phyloP scores from a whole-genome alignment of 208 protist genomes.

The Trypanosoma avium region DNA sequence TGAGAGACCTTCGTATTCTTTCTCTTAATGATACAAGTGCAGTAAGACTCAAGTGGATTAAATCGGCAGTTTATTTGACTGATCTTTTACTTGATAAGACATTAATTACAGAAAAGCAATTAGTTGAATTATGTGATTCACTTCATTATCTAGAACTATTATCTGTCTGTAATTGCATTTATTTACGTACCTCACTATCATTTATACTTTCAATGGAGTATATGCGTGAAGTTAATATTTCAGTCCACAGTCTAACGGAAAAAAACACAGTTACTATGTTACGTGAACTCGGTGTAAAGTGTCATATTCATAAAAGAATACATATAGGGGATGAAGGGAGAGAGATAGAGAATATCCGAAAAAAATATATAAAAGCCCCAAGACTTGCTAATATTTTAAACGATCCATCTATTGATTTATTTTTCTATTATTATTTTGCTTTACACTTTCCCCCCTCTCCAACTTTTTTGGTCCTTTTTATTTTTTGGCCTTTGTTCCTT shows the following conservation, averaged over 20 bases:
- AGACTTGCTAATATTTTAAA: no score
- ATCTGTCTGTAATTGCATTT: conserved; percentile 33
- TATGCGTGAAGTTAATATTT: conserved; percentile 15
- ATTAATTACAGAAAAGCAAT: conserved; percentile 36
- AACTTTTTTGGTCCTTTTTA: background rate
- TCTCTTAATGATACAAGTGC: background rate
- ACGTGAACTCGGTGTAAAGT: conserved; percentile 1
- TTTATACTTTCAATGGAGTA: conserved; percentile 34
- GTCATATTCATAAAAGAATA: conserved; percentile 6
- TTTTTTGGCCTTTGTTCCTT: no score
- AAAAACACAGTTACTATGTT: conserved; percentile 10
- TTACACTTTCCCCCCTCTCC: conserved; percentile 4
- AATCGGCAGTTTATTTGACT: conserved; percentile 21
- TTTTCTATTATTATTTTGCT: background rate
- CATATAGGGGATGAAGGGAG: background rate
- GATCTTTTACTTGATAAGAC: conserved; percentile 42
- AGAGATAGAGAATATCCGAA: background rate
- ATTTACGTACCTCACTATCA: conserved; percentile 32
- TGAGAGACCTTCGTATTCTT: conserved; percentile 24
- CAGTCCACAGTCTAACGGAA: conserved; percentile 5
- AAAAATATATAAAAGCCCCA: background rate
- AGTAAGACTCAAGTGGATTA: conserved; percentile 38
- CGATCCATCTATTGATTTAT: conserved; percentile 14
- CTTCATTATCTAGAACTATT: conserved; percentile 31
- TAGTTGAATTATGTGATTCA: conserved; percentile 25